A percentile compares a stretch with the other conserved stretches of the same genome.
phyloP scores from a whole-genome alignment of 805 yeast genomes.

The Phaffomyces thermotolerans region DNA sequence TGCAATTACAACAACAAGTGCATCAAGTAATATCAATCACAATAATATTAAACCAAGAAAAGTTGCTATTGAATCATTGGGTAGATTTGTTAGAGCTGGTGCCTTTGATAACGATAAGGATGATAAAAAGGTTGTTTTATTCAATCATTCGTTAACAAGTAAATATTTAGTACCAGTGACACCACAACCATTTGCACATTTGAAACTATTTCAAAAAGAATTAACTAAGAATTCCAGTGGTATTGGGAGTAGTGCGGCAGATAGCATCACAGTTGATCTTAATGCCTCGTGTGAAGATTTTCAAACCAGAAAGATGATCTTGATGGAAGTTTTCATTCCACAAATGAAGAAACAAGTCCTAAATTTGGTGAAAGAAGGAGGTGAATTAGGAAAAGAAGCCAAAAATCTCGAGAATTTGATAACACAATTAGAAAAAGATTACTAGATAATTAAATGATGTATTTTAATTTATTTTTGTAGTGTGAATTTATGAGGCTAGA shows the following conservation, averaged over 20 bases:
- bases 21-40: constrained; percentile 9
- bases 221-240: constrained; percentile 13
- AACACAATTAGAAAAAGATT: neutral
- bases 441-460: neutral
- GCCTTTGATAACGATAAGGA: constrained; percentile 18
- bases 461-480: neutral
- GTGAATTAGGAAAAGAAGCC: constrained; percentile 55
- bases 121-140: constrained; percentile 8
- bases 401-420: constrained; percentile 17
- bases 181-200: constrained; percentile 57
- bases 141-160: constrained; percentile 32
- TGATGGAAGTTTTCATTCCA: constrained; percentile 44
- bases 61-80: constrained; percentile 32
- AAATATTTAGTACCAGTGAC: constrained; percentile 47
- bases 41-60: constrained; percentile 16
- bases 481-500: neutral
- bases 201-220: constrained; percentile 50
- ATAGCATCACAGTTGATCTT: constrained; percentile 27
- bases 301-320: constrained; percentile 44
- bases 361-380: constrained; percentile 58
- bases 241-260: constrained; percentile 7
- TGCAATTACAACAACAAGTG: constrained; percentile 28
- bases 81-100: constrained; percentile 39
- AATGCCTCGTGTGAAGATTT: constrained; percentile 55
- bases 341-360: constrained; percentile 45